Evolutionary conservation across 2,329 filamentous ascomycete species (phyloP), one percentile per base, ranked within the genome.

Genomic region (Penicillium brasilianum): DNA sequence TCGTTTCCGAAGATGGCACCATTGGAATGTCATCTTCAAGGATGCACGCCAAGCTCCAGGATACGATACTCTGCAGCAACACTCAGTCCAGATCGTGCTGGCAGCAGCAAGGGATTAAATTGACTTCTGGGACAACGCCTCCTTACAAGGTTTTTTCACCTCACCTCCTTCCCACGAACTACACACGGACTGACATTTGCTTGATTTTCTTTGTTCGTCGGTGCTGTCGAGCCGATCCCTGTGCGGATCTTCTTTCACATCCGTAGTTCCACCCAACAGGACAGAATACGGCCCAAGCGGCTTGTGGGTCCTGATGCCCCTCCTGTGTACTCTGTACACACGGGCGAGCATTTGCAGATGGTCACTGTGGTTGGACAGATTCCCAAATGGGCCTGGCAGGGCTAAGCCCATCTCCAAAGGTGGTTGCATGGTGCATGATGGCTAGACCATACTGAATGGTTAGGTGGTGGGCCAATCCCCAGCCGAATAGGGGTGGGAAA

Each of bases 261-360:
- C 59, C 62, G 66, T 62, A 63, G 54, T 60, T 28, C 51, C 54
- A 58, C 55, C 65, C 66, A 61, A 63, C 36, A 37, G 34, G n/a
- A 53, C 28, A n/a, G 32, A 39, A 44, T 55, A 66, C 57, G 58
- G 61, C 57, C 60, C 57, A 64, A 64, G 62, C 67, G 66, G 62
- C 55, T 61, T 60, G 63, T 68, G 66, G 67, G 63, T 51, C 49
- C 49, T 36, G 49, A 36, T 34, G 49, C 49, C 32, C 49, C 49
- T 22, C 32, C n/a, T n/a, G n/a, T n/a, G n/a, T n/a, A n/a, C n/a
- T n/a, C 48, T 34, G n/a, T 20, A 25, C 30, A 36, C 30, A 51
- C 32, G 49, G 49, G 49, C 32, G 32, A 20, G 49, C 30, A 25
- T 36, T 49, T 50, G 43, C 51, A 30, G 57, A 60, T 59, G 59